Base-by-base conservation (phyloP, 2,329 filamentous ascomycete genomes). In the Dendrostoma leiphaemia region DNA sequence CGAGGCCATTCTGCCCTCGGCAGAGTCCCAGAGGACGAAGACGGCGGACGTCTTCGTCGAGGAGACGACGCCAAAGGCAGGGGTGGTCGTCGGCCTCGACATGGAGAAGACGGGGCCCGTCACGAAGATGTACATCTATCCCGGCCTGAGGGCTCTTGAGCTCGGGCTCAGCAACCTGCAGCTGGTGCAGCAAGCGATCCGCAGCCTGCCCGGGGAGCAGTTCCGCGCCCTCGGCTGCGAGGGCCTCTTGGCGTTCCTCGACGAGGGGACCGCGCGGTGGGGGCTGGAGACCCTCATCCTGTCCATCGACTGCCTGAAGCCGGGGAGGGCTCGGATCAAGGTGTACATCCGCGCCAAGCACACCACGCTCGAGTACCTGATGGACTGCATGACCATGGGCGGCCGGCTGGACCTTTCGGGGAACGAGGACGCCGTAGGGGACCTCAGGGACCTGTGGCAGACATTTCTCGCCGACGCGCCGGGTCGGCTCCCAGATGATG, bases 61-160 rank as follows among this genome's bases (percentile, higher is more conserved):
- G 38, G 57, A 61, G 51, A 62, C 61, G 9, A 61, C 62, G 24
- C 61, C 62, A 8, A 60, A 60, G 32, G 60, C 57, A 3, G 62
- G 62, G 3, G 61, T 59, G 1, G 59, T 61, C 15, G 61, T 64
- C 4, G 61, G 60, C 1, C 41, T 62, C 17, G 62, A 64, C 48
- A 58, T 62, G 31, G 60, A 63, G 35, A 60, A 60, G 38, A 46
- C 44, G 12, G 62, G 62, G 1, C 57, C 59, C 2, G 60, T 62
- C 43, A 54, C 62, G 37, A 63, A 64, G 44, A 48, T 60, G 34
- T 62, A 62, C 38, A 59, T 63, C n/a, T 64, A 60, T 37, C 62
- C 62, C 2, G 60, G 62, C 2, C 41, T 64, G 10, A 57, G 56
- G 31, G 61, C 61, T 15, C 56, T 60, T 31, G 62, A 62, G 51